Evolutionary conservation across 1,284 basidiomycete species (phyloP).

Genomic region (Ustilago vetiveriae): DNA sequence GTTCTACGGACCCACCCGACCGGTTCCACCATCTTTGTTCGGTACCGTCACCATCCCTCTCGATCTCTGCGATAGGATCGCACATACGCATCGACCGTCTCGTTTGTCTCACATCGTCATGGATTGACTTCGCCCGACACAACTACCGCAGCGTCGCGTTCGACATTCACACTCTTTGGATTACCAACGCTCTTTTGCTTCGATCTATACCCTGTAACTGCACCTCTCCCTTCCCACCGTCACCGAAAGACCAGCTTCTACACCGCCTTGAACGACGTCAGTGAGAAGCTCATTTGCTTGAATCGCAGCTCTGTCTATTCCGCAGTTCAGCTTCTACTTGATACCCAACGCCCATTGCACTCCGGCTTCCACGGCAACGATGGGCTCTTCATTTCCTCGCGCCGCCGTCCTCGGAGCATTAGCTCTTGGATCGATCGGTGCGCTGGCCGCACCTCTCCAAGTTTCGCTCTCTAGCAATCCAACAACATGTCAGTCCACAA

Average conservation of each 20-base stretch:
- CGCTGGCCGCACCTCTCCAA: conserved; percentile 37
- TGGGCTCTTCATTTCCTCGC: background rate
- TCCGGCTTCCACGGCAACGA: background rate
- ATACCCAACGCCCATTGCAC: too few species aligned
- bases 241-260: too few species aligned
- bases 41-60: background rate
- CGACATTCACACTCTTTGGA: background rate
- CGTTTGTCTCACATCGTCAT: conserved; percentile 1
- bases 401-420: conserved; percentile 1
- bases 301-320: background rate
- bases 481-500: conserved; percentile 31
- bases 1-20: too few species aligned
- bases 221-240: too few species aligned
- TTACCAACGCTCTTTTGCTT: conserved; percentile 9
- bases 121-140: background rate
- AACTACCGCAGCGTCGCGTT: background rate
- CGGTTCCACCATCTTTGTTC: conserved; percentile 3
- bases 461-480: conserved; percentile 32
- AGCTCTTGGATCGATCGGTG: conserved; percentile 16
- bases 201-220: conserved; percentile 5
- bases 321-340: too few species aligned
- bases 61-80: too few species aligned
- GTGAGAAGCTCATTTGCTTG: too few species aligned
- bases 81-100: too few species aligned
- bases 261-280: too few species aligned